Evolutionary conservation across 495 filamentous ascomycete genomes (phyloP).

Genomic region (Neurospora sp.): DNA sequence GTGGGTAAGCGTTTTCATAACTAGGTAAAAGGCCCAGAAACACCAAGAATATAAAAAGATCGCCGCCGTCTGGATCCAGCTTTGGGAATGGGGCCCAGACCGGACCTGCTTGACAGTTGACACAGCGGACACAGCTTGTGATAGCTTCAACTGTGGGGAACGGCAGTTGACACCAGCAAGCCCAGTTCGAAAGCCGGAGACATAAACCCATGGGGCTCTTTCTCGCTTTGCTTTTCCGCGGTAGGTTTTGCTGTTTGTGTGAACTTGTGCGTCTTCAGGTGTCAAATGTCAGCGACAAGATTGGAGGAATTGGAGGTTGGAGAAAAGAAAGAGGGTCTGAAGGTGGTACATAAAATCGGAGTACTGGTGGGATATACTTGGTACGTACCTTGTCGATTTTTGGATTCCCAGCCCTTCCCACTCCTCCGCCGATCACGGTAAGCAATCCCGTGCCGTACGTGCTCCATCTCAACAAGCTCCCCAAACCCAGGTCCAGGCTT

Average conservation of each 20-base stretch:
- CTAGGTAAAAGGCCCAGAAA: not conserved
- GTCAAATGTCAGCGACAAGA: not conserved
- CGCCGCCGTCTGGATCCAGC: not conserved
- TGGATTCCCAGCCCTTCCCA: too few relatives aligned
- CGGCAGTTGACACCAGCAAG: not conserved
- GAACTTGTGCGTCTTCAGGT: not conserved
- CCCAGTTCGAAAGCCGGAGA: not conserved
- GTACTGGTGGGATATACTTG: not conserved
- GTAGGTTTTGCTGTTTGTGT: not conserved
- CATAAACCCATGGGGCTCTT: not conserved
- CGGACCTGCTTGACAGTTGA: not conserved
- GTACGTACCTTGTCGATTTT: not conserved
- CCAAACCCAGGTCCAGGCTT: not conserved
- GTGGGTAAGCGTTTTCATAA: not conserved
- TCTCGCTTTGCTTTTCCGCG: not conserved
- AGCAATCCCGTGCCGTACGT: not conserved
- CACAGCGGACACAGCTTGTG: not conserved
- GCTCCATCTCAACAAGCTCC: not conserved
- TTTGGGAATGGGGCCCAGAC: not conserved
- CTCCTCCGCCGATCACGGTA: not conserved
- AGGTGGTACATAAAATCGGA: not conserved
- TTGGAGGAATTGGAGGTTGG: not conserved
- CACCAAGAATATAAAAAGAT: not conserved
- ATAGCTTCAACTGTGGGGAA: not conserved
- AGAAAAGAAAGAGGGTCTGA: not conserved